Evolutionary conservation across 2,329 filamentous ascomycete genomes (phyloP), one percentile per base, ranked within the genome.

Genomic region (Camillea tinctor): DNA sequence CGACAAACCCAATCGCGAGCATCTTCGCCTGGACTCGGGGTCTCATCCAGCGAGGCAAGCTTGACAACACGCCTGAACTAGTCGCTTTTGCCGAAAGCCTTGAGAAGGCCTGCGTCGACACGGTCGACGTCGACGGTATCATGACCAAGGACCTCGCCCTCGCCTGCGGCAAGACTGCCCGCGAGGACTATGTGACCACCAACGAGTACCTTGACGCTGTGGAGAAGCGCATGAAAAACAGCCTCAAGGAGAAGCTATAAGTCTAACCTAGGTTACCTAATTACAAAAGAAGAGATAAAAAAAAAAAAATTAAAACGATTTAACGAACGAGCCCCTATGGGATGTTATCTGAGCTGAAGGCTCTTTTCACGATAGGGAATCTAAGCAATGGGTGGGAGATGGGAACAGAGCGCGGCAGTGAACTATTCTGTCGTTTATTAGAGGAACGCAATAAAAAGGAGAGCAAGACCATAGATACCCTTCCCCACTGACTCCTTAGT

Each of bases 141-240:
- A 99, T 98, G 95, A 99, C 95, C 77, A 99, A 99, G 88, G 95
- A 99, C 79, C 80, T 99, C 70, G 95, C 95, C n/a, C 86, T 98
- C 61, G 91, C 93, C 54, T 95, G 91, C 76, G 95, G 95, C 72
- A 93, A 93, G 84, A 93, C 89, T 71, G 89, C 86, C 63, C 86
- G 91, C 68, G 86, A 86, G 70, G 89, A 92, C 73, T 98, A 93
- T 80, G 95, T 96, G 69, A 97, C 93, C 56, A 98, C 94, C 60
- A 86, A 83, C 69, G 90, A 96, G 81, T 99, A 98, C 81, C 81
- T 99, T 73, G 86, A 90, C 73, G 94, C 94, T 49, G 94, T 98
- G 55, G 94, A 98, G 88, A 88, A 87, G 79, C 84, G 93, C 73
- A 84, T 99, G 80, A 93, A 94, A 87, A 80, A 81, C 66, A 87